Conservation (phyloP, 106 monocot species). For the Dendrobium catenatum region DNA sequence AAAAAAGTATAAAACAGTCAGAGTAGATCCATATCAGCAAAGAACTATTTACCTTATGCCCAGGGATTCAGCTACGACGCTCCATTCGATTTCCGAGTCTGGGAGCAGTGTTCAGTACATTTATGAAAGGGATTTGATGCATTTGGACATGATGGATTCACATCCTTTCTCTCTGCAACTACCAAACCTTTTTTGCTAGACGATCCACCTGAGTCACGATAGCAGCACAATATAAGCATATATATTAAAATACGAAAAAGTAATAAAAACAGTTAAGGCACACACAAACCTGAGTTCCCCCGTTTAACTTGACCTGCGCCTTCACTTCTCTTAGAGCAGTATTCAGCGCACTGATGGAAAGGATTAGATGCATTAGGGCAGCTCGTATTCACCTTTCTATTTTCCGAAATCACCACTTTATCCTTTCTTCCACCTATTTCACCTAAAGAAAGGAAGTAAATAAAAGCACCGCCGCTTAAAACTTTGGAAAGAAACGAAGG, state of each 20-base stretch:
- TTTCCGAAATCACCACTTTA: neutral
- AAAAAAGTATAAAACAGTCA: too few relatives aligned
- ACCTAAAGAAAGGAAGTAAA: neutral
- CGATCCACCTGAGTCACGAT: constrained; percentile 4
- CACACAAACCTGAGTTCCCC: neutral
- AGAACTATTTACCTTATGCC: neutral
- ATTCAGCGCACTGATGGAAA: constrained; percentile 19
- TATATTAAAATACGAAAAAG: neutral
- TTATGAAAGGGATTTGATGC: constrained; percentile 18
- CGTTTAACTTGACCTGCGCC: neutral
- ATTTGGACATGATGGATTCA: constrained; percentile 11
- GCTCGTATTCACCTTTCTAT: constrained; percentile 11
- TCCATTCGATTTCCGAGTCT: neutral
- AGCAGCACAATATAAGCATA: neutral
- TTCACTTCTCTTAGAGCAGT: constrained; percentile 13
- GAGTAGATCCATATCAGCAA: neutral
- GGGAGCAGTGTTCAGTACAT: constrained; percentile 17
- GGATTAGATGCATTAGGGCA: constrained; percentile 22
- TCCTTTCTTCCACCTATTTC: neutral
- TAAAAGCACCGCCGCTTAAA: neutral
- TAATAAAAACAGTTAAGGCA: neutral
- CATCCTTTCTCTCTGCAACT: constrained; percentile 7
- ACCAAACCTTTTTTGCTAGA: neutral
- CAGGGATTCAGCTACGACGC: neutral
- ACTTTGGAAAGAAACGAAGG: neutral